Base-by-base conservation (phyloP, 305 asterid species). In the Coffea humblotiana region DNA sequence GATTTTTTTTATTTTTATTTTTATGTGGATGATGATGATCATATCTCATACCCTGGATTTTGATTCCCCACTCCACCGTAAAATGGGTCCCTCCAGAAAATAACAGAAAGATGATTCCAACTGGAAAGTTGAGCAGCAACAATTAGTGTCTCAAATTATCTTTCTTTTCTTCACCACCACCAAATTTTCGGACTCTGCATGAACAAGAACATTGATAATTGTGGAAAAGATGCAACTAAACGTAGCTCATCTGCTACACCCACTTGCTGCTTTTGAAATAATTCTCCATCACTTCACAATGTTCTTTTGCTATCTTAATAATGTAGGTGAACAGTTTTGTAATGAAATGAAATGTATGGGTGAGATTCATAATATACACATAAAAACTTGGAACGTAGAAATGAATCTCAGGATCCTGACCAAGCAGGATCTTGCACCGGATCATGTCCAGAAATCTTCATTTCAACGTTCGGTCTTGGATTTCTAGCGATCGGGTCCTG, bases 71-170 rank as follows among this genome's bases (percentile, higher is more conserved):
- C 12, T 63, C 48, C 1, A 25, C 23, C 5, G 21, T 37, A 16
- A 45, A 18, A 27, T 25, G 83, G 78, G 83, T 48, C 78, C 83
- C 69, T 64, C 66, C 54, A 49, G 61, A 52, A 45, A 79, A 79
- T 79, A 71, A 71, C 72, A 47, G 61, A 12, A 25, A 45, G 48
- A 58, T 71, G 51, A 9, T 40, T 78, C 82, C 82, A 78, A 77
- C 65, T 29, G 23, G 5, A 69, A 70, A 71, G 14, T 45, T 21
- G 32, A 29, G 32, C 80, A 47, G 63, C 15, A 37, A 51, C 43
- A 77, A 49, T 9, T 45, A 48, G 63, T 63, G 13, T 10, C 45
- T 25, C 37, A 47, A 75, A 8, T 14, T 6, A 40, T 45, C 58
- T 43, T 58, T 13, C 27, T 19, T 21, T 18, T 37, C 8, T 13